Evolutionary conservation across 2,329 filamentous ascomycete species (phyloP).

Genomic region (Penicillium sp.): DNA sequence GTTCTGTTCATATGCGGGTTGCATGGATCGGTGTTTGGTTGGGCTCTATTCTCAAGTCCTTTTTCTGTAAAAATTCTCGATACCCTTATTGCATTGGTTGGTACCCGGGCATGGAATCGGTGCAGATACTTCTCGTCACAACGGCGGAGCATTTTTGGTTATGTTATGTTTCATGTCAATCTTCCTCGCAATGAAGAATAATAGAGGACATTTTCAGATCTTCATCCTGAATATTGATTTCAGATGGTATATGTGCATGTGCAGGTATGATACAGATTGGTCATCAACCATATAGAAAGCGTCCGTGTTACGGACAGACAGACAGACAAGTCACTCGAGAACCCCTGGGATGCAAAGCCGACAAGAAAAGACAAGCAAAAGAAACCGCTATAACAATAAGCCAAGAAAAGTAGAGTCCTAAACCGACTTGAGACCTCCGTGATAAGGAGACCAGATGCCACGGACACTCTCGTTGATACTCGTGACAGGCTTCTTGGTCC

Average conservation of each 20-base stretch:
- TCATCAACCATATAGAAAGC: conserved; percentile 25
- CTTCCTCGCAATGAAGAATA: background rate
- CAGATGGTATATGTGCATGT: conserved; percentile 18
- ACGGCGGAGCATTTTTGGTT: conserved; percentile 6
- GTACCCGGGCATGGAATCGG: conserved; percentile 4
- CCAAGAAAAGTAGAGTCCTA: conserved; percentile 35
- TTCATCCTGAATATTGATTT: background rate
- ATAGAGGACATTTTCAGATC: background rate
- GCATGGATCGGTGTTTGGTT: conserved; percentile 28
- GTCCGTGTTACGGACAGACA: conserved; percentile 25
- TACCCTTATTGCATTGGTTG: conserved; percentile 25
- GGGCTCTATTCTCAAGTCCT: conserved; percentile 12
- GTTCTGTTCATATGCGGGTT: conserved; percentile 12
- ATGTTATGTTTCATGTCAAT: conserved; percentile 1
- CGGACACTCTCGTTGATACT: conserved; percentile 68
- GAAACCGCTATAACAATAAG: conserved; percentile 27
- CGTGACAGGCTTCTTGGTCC: conserved; percentile 62
- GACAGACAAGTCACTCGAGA: conserved; percentile 32
- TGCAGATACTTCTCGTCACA: conserved; percentile 14
- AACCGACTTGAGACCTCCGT: conserved; percentile 59
- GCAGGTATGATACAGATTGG: conserved; percentile 33
- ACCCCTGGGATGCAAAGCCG: conserved; percentile 20
- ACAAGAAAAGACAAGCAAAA: conserved; percentile 12
- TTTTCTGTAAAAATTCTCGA: conserved; percentile 22
- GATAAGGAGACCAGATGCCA: conserved; percentile 69